Conservation (phyloP, 805 yeast genomes). For the Candida hungchunana region DNA sequence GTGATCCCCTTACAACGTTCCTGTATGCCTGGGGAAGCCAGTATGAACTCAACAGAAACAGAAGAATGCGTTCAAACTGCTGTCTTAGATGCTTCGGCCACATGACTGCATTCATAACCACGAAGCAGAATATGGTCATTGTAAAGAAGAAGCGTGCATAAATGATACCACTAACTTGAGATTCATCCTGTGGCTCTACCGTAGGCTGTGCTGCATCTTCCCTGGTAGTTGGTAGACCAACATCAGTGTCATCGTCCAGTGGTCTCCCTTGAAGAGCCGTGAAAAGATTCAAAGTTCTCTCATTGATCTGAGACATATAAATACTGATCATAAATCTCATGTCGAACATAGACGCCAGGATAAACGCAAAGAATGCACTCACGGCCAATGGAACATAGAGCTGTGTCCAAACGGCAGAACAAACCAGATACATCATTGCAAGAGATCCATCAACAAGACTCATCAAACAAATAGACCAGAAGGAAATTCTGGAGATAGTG, state of each 20-base stretch:
- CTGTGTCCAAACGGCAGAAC: conserved; percentile 50
- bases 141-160: conserved; percentile 54
- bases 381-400: conserved; percentile 66
- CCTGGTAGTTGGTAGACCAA: conserved; percentile 20
- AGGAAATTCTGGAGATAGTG: conserved; percentile 66
- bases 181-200: conserved; percentile 40
- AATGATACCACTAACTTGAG: conserved; percentile 51
- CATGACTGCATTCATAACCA: conserved; percentile 49
- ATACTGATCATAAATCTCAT: conserved; percentile 68
- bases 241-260: conserved; percentile 28
- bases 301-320: conserved; percentile 67
- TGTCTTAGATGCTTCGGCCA: conserved; percentile 61
- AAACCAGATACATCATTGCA: conserved; percentile 56
- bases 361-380: conserved; percentile 63
- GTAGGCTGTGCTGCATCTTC: conserved; percentile 17
- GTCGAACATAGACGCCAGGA: conserved; percentile 70
- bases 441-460: conserved; percentile 65
- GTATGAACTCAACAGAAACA: conserved; percentile 57
- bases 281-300: conserved; percentile 60
- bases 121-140: conserved; percentile 49
- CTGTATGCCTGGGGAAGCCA: conserved; percentile 90
- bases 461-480: conserved; percentile 62
- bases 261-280: conserved; percentile 61
- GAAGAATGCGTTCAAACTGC: conserved; percentile 51
- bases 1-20: conserved; percentile 64